Conservation (phyloP, 495 filamentous ascomycete species). For the Neurospora sp. region DNA sequence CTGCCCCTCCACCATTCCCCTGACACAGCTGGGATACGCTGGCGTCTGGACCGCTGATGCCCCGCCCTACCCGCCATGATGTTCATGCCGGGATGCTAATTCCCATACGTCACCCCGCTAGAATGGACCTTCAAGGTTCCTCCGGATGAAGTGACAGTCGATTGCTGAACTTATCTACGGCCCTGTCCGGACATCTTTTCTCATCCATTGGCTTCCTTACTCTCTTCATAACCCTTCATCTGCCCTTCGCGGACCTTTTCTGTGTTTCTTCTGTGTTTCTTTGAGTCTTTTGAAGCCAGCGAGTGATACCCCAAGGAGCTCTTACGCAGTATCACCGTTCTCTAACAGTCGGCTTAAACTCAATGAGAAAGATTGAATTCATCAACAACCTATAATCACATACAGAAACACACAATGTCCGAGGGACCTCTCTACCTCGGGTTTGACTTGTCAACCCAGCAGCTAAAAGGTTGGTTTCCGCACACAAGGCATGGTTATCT, state of each 20-base stretch:
- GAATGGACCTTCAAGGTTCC: not conserved
- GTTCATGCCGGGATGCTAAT: not conserved
- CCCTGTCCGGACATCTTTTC: not conserved
- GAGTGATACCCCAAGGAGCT: not conserved
- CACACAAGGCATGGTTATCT: not conserved
- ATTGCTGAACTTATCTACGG: not conserved
- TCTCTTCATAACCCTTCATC: not conserved
- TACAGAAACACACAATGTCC: constrained; percentile 24
- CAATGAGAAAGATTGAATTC: not conserved
- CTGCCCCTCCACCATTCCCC: not conserved
- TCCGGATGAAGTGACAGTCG: not conserved
- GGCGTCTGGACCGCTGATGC: not conserved
- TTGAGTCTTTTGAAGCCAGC: not conserved
- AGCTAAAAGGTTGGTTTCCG: constrained; percentile 62
- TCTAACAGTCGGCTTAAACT: too few species aligned
- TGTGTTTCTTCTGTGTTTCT: not conserved
- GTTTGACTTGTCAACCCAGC: constrained; percentile 94
- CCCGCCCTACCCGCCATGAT: not conserved
- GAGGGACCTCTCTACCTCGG: constrained; percentile 69
- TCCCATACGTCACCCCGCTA: not conserved
- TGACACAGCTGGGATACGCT: not conserved
- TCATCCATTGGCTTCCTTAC: not conserved
- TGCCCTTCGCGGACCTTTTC: not conserved
- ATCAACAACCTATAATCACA: not conserved
- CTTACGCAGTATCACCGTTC: not conserved